These are phyloP conservation scores for Adansonia madagascariensis DNA, from an alignment of 441 rosid genomes.

Conservation along the genomic window DNA sequence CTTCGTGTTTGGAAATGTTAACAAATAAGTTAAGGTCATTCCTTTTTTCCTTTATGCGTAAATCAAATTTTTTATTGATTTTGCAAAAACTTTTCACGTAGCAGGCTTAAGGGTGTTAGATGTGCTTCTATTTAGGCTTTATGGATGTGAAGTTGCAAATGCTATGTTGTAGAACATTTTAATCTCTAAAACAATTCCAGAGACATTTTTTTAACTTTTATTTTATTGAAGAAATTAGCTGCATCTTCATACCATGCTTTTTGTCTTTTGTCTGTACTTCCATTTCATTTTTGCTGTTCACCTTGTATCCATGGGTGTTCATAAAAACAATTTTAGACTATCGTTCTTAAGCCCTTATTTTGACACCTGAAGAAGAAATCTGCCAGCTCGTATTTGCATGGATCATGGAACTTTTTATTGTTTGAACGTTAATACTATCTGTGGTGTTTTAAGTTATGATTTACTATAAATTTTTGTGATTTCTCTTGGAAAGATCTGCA, in stretches of 20 bases:
- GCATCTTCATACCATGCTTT: not conserved
- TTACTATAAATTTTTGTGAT: conserved; percentile 11
- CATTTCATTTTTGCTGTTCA: not conserved
- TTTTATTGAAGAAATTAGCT: conserved; percentile 16
- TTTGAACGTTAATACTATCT: not conserved
- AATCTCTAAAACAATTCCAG: not conserved
- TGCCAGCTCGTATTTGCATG: conserved; percentile 10
- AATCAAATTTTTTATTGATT: not conserved
- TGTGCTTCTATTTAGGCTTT: not conserved
- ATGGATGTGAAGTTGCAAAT: not conserved
- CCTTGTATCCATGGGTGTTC: not conserved
- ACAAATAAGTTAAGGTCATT: not conserved
- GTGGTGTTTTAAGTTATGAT: conserved; percentile 4
- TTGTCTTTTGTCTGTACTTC: conserved; percentile 1
- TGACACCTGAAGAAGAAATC: conserved; percentile 3
- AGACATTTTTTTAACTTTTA: not conserved
- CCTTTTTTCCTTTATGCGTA: not conserved
- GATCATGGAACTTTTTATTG: conserved; percentile 1
- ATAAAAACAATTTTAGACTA: not conserved
- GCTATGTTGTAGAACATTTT: not conserved
- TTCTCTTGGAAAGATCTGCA: not conserved
- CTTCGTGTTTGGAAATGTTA: conserved; percentile 4
- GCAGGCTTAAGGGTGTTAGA: not conserved
- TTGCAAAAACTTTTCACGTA: not conserved
- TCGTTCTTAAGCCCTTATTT: not conserved